Conservation (phyloP, 2,329 filamentous ascomycete genomes). For the Claviceps sp. region DNA sequence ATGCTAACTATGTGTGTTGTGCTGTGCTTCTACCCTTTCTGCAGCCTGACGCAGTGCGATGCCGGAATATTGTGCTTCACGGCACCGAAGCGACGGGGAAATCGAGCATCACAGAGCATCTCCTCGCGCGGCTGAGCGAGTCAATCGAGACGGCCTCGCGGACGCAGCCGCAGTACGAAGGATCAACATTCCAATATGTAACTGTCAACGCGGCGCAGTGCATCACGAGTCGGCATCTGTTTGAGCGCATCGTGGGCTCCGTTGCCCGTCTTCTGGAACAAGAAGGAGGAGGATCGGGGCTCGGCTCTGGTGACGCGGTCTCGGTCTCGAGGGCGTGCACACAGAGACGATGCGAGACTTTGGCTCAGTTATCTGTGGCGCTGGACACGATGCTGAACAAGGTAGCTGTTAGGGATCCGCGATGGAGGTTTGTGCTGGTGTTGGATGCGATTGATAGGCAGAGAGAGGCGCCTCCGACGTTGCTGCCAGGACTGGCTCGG, state of each 20-base stretch:
- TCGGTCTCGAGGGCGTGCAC: not conserved
- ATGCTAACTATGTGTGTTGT: not conserved
- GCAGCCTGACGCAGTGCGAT: slow-evolving; percentile 53
- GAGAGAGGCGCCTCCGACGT: slow-evolving; percentile 62
- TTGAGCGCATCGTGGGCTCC: slow-evolving; percentile 54
- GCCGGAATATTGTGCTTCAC: slow-evolving; percentile 64
- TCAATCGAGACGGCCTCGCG: slow-evolving; percentile 7
- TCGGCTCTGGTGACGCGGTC: not conserved
- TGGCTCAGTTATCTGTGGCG: slow-evolving; percentile 63
- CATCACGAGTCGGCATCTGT: slow-evolving; percentile 63
- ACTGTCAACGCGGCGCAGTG: slow-evolving; percentile 61
- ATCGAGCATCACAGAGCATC: slow-evolving; percentile 50
- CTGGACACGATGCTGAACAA: slow-evolving; percentile 46
- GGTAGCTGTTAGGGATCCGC: slow-evolving; percentile 21
- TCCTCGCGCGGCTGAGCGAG: slow-evolving; percentile 16
- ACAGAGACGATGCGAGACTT: slow-evolving; percentile 55
- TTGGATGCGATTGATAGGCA: slow-evolving; percentile 81
- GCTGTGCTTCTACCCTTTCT: not conserved
- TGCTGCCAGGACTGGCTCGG: slow-evolving; percentile 69
- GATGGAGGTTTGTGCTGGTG: slow-evolving; percentile 61
- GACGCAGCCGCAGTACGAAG: not conserved
- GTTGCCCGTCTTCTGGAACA: slow-evolving; percentile 36
- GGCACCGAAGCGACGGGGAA: slow-evolving; percentile 84
- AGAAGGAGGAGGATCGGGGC: not conserved
- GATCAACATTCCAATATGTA: slow-evolving; percentile 36